phyloP scores from a whole-genome alignment of 768 basidiomycete species.

The Boletus huronensis region DNA sequence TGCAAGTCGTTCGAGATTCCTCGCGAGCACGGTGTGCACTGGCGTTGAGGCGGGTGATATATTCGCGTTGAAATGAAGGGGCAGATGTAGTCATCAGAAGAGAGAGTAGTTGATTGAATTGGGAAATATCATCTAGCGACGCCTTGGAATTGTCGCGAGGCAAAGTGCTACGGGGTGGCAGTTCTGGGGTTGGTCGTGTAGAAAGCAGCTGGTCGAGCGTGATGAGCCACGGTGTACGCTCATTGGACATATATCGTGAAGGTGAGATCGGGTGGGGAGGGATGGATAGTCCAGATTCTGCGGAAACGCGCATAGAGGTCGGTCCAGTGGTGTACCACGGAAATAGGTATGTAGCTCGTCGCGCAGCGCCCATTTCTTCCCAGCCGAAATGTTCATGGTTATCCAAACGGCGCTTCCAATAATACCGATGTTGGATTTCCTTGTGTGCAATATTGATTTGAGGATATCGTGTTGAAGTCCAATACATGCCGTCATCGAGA shows the following conservation, averaged over 20 bases:
- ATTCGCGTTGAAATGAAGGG: not conserved
- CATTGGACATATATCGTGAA: not conserved
- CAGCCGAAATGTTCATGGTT: too few species aligned
- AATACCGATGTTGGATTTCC: not conserved
- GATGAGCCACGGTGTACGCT: too few species aligned
- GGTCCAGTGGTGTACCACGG: not conserved
- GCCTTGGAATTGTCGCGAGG: not conserved
- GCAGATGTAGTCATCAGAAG: not conserved
- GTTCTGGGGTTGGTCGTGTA: not conserved
- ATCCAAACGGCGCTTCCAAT: not conserved
- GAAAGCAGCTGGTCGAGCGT: too few species aligned
- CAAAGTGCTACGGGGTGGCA: not conserved
- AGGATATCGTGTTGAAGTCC: not conserved
- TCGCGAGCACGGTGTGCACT: not conserved
- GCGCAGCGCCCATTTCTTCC: not conserved
- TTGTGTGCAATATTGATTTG: not conserved
- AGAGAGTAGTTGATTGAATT: not conserved
- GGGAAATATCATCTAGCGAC: not conserved
- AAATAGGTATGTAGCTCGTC: not conserved
- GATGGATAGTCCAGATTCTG: not conserved
- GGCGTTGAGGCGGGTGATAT: not conserved
- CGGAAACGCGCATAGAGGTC: not conserved
- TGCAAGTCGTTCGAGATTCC: not conserved
- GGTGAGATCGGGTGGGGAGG: not conserved
- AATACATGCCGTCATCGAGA: too few species aligned